Base-by-base conservation (phyloP, 768 basidiomycete species). In the Xerocomellus chrysenteron region DNA sequence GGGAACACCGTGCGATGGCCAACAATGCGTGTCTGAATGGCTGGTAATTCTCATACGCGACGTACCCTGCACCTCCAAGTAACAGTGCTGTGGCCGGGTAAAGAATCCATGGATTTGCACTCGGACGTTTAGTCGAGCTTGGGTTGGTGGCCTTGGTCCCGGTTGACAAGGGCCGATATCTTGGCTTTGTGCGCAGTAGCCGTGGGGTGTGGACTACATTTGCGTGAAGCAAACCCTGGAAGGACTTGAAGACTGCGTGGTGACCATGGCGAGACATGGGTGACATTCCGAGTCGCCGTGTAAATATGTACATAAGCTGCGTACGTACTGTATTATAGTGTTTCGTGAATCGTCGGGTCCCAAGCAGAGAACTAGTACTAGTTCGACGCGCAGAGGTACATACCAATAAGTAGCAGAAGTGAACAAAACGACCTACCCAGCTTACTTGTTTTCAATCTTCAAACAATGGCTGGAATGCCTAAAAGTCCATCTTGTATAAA, bases 21-120 rank as follows among this genome's bases (percentile, higher is more conserved):
- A 96, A 77, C 7, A 82, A 70, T 3, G 83, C 75, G 72, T 96
- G 88, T 42, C 92, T 80, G 65, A 92, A 85, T 2, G 92, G 85
- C 52, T 88, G 80, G 57, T 78, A 81, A 33, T 82, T 80, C 55
- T 92, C 74, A 72, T 92, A 96, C 14, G 84, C 80, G 50, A 80
- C 52, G 36, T 69, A 73, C 1, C 68, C 67, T 4, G 60, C 65
- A 7, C 75, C 75, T 11, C 66, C 67, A 2, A 76, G 57, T 11
- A 68, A 54, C 14, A 76, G 47, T 5, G 61, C 53, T 8, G 64
- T 19, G 33, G 40, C 50, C 0, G 74, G 54, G 57, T 63, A 73
- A 17, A 70, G 50, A 32, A 73, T 43, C 66, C 72, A 67, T 39
- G 56, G 32, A 24, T 58, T 63, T 44, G 47, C 19, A 35, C 46